A percentile compares a stretch with the other conserved stretches of the same genome.
These are phyloP conservation scores for Hanseniaspora taiwanica DNA, from an alignment of 805 yeast genomes.

Conservation along the genomic window DNA sequence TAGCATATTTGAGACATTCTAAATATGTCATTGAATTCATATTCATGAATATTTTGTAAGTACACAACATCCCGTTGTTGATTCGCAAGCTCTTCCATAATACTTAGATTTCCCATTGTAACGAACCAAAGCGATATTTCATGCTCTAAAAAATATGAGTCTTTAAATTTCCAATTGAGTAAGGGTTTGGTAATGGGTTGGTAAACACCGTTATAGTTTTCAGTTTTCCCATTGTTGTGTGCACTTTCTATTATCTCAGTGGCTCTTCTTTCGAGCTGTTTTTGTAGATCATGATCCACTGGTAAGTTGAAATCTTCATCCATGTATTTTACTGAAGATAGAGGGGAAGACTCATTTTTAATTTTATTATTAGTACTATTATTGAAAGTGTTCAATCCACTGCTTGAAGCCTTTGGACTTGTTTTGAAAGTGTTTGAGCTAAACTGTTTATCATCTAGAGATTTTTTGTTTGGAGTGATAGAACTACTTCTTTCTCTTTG, in stretches of 20 bases:
- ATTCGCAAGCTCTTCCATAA: not conserved
- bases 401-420: not conserved
- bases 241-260: conserved; percentile 15
- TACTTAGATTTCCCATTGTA: conserved; percentile 13
- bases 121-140: conserved; percentile 40
- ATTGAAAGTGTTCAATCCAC: not conserved
- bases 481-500: not conserved
- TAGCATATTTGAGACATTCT: conserved; percentile 1
- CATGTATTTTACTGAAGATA: not conserved
- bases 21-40: not conserved
- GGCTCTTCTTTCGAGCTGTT: conserved; percentile 24
- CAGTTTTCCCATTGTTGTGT: not conserved
- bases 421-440: not conserved
- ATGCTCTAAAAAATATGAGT: conserved; percentile 22
- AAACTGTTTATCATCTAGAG: no score
- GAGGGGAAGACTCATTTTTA: not conserved
- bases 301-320: conserved; percentile 7
- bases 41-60: not conserved
- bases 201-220: conserved; percentile 5
- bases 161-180: conserved; percentile 30
- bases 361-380: no score
- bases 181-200: conserved; percentile 27
- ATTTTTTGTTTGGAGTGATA: not conserved
- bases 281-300: conserved; percentile 24
- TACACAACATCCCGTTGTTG: not conserved